phyloP scores from a whole-genome alignment of 179 eudicot species.

The Silene noctiflora region DNA sequence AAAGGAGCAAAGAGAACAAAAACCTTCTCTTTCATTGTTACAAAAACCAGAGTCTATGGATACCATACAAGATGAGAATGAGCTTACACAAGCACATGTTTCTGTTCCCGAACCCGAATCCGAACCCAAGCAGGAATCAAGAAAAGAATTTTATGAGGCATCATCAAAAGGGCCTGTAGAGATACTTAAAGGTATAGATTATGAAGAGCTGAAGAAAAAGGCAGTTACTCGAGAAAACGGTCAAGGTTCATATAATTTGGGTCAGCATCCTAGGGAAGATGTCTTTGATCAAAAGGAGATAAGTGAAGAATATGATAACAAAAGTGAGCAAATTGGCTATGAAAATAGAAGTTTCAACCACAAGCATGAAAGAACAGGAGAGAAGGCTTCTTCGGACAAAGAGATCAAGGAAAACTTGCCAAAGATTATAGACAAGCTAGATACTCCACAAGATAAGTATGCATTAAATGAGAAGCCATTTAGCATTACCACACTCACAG shows the following conservation, averaged over 20 bases:
- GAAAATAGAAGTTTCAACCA: constrained; percentile 27
- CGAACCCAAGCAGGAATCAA: constrained; percentile 6
- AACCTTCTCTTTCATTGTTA: constrained; percentile 18
- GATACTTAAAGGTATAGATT: constrained; percentile 9
- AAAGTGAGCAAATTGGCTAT: constrained; percentile 25
- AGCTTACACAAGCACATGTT: not conserved
- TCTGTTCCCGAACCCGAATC: constrained; percentile 17
- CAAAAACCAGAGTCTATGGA: constrained; percentile 21
- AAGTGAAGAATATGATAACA: constrained; percentile 18
- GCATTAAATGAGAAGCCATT: constrained; percentile 32
- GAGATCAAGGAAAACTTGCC: constrained; percentile 44
- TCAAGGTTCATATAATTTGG: constrained; percentile 12
- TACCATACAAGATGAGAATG: constrained; percentile 6
- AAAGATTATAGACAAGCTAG: constrained; percentile 34
- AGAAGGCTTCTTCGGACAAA: constrained; percentile 32
- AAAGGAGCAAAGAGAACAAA: constrained; percentile 17
- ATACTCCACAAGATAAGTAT: constrained; percentile 28
- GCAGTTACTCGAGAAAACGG: constrained; percentile 7
- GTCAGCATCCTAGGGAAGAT: constrained; percentile 25
- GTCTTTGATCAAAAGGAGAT: constrained; percentile 27
- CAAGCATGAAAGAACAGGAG: constrained; percentile 25
- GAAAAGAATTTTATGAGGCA: constrained; percentile 13
- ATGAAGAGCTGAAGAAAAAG: constrained; percentile 16
- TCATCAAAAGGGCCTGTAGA: constrained; percentile 12
- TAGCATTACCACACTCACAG: constrained; percentile 59